Evolutionary conservation across 345 rosid genomes (phyloP), one percentile per base, ranked within the genome.

Genomic region (Salix brachista): DNA sequence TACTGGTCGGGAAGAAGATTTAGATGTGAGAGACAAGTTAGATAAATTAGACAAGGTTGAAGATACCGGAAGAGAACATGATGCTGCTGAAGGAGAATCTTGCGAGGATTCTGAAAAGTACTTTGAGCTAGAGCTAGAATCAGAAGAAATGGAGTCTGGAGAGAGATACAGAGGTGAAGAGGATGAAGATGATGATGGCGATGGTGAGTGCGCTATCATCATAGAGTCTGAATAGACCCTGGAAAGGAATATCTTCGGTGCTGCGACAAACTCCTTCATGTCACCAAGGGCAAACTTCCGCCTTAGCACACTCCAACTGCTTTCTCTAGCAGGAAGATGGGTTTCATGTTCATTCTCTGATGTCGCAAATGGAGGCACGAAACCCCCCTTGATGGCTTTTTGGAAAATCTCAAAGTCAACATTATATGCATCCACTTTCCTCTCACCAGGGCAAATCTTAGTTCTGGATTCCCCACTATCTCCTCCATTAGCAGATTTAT

Each of bases 201-300:
- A 82, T 65, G 97, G 89, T 67, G 91, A 80, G 77, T 85, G 97
- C 69, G 91, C 91, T 36, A 90, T 84, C 94, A 94, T 90, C 99
- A 91, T 92, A 12, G 97, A 94, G 80, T 94, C 98, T 46, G 99
- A 96, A 82, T 92, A 92, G 44, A 92, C 90, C 77, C 99, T 88
- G 48, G 98, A 85, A 70, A 96, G 91, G 42, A 83, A 84, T 26
- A 87, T 78, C 84, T 88, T 92, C 46, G 97, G 90, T 42, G 85
- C 93, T 17, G 88, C 73, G 64, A 87, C 86, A 72, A 90, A 89
- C 71, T 90, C 97, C 87, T 87, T 91, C 90, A 92, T 89, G 74
- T 87, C 87, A 70, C 82, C 81, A 37, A 92, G 84, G 44, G 97
- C 97, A 85, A 91, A 94, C 81, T 94, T 96, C 72, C 91, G 87